Evolutionary conservation across 108 stramenopile species (phyloP).

Genomic region (Cyclotella atomus): DNA sequence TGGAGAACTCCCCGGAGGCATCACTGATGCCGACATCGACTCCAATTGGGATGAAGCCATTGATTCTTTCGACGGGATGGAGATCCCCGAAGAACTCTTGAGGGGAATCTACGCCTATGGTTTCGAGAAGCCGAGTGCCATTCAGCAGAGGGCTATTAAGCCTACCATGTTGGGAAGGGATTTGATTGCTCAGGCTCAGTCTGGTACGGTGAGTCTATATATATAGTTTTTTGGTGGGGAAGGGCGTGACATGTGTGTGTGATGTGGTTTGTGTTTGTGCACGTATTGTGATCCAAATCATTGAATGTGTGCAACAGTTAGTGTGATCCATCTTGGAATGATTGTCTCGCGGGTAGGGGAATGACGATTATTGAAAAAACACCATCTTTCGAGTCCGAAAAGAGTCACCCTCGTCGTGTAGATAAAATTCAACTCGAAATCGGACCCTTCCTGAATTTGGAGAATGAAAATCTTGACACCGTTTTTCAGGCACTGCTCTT

Average conservation of each 20-base stretch:
- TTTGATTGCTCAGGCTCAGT: slow-evolving; percentile 99
- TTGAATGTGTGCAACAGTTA: not conserved
- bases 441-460: slow-evolving; percentile 63
- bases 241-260: too few species aligned
- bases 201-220: slow-evolving; percentile 92
- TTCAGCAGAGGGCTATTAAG: slow-evolving; percentile 99
- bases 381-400: slow-evolving; percentile 99
- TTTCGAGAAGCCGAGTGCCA: slow-evolving; percentile 99
- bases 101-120: slow-evolving; percentile 98
- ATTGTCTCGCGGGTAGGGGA: slow-evolving; percentile 42
- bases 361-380: slow-evolving; percentile 78
- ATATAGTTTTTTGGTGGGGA: slow-evolving; percentile 1
- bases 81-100: slow-evolving; percentile 95
- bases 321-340: not conserved
- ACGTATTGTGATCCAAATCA: too few species aligned
- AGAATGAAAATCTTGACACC: too few species aligned
- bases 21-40: slow-evolving; percentile 89
- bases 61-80: slow-evolving; percentile 97
- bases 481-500: too few species aligned
- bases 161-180: slow-evolving; percentile 96
- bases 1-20: slow-evolving; percentile 59
- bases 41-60: slow-evolving; percentile 95
- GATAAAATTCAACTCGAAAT: slow-evolving; percentile 85
- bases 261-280: too few species aligned
- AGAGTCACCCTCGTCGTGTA: slow-evolving; percentile 92